Conservation (phyloP, 805 yeast species). For the Yarrowia sp. region DNA sequence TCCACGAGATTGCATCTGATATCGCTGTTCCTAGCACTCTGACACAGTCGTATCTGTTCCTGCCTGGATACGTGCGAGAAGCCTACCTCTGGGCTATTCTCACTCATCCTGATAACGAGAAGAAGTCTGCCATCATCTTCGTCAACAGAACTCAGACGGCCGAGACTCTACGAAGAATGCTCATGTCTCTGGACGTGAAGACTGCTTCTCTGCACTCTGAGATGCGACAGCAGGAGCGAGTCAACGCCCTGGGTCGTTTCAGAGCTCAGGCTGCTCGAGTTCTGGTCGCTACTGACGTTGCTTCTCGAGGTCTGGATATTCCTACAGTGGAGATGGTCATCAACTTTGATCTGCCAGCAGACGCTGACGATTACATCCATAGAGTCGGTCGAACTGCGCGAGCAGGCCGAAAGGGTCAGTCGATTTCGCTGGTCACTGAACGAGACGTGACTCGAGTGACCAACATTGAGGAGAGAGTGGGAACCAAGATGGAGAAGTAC, state of each 20-base stretch:
- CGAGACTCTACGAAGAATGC: conserved; percentile 79
- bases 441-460: conserved; percentile 81
- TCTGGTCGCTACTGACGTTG: conserved; percentile 94
- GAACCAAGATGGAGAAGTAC: conserved; percentile 78
- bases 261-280: conserved; percentile 94
- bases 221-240: conserved; percentile 91
- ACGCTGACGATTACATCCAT: conserved; percentile 95
- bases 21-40: conserved; percentile 83
- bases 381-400: conserved; percentile 99
- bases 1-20: conserved; percentile 76
- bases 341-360: conserved; percentile 93
- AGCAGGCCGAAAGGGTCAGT: conserved; percentile 90
- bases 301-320: conserved; percentile 95
- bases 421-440: conserved; percentile 83
- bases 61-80: conserved; percentile 89
- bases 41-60: conserved; percentile 67
- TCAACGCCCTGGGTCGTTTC: conserved; percentile 89
- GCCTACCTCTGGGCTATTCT: conserved; percentile 79
- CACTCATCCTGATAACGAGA: conserved; percentile 64
- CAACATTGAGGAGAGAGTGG: conserved; percentile 85
- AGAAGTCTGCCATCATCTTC: conserved; percentile 81
- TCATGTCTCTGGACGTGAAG: conserved; percentile 73
- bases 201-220: conserved; percentile 93
- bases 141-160: conserved; percentile 92
- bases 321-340: conserved; percentile 90